Base-by-base conservation (phyloP, 345 rosid species). In the Schrenkiella parvula region DNA sequence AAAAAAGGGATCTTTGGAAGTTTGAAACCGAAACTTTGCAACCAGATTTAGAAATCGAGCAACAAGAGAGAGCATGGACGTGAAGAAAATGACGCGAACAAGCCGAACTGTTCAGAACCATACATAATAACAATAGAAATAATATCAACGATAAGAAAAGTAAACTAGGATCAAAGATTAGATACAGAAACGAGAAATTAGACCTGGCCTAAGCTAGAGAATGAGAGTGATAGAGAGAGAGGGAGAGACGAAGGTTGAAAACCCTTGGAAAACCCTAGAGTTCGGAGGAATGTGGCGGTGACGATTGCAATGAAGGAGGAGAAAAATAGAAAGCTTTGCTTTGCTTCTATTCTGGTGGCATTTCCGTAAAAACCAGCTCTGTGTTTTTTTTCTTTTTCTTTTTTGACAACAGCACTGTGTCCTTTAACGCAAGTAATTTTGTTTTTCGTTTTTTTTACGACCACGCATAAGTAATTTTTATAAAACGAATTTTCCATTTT, bases 201-300 rank as follows among this genome's bases (percentile, higher is more conserved):
- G 19, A 29, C 10, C 22, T 14, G 32, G 37, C 72, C 72, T 73
- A 46, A 15, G 50, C 2, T 57, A 67, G 68, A 57, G 62, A 43
- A 0, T 14, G 52, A 28, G 59, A 28, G 0, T 8, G 55, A 10
- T 64, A 50, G 47, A 26, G 13, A 18, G 46, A 7, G 8, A 44
- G 46, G 5, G 56, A 56, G 47, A 3, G 3, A 50, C 25, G 60
- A 69, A 64, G 65, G 56, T 15, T 48, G 39, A 64, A 76, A 76
- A 55, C 43, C 75, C 79, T 69, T 21, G 15, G 70, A 63, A 68
- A 76, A 76, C 74, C 79, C 79, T 75, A 69, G 59, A 43, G 18
- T 5, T 41, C 8, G 68, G 62, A 23, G 4, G 8, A 10, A 31
- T 68, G 69, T 75, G 65, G 70, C 70, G 74, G 57, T 61, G 69